Evolutionary conservation across 164 flowering plant genomes (phyloP).

Genomic region (Nelumbo lutea): DNA sequence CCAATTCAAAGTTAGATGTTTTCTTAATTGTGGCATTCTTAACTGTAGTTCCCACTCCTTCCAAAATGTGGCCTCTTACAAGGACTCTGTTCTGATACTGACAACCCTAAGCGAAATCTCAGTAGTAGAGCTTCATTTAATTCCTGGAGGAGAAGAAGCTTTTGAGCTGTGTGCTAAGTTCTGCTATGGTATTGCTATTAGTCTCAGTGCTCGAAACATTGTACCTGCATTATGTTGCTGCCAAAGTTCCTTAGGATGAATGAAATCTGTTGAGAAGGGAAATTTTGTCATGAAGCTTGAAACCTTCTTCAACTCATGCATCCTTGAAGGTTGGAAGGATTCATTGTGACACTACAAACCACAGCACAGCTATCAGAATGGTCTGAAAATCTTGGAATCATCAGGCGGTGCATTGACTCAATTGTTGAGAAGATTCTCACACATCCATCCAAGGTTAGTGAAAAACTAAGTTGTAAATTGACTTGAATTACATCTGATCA

Average conservation of each 20-base stretch:
- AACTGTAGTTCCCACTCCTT: constrained; percentile 61
- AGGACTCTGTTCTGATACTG: constrained; percentile 39
- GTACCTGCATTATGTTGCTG: constrained; percentile 72
- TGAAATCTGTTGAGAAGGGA: constrained; percentile 63
- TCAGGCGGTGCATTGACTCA: constrained; percentile 64
- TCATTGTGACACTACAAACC: constrained; percentile 48
- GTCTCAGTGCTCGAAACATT: constrained; percentile 67
- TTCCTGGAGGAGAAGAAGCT: constrained; percentile 88
- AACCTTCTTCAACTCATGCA: constrained; percentile 69
- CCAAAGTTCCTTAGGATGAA: constrained; percentile 81
- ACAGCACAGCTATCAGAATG: constrained; percentile 49
- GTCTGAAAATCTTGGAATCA: constrained; percentile 76
- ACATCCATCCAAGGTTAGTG: constrained; percentile 56
- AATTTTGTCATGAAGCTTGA: constrained; percentile 69
- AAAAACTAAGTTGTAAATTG: not conserved
- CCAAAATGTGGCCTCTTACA: constrained; percentile 79
- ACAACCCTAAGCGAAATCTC: constrained; percentile 23
- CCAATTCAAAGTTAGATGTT: too few relatives aligned
- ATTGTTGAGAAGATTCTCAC: constrained; percentile 67
- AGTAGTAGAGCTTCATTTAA: constrained; percentile 58
- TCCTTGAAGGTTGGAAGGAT: constrained; percentile 92
- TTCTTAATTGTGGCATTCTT: constrained; percentile 4
- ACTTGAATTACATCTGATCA: too few relatives aligned
- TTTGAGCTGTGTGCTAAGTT: constrained; percentile 90
- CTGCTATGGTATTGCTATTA: constrained; percentile 79